Evolutionary conservation across 1,139 yeast species (phyloP), one percentile per base, ranked within the genome.

Genomic region (Geotrichum reessii): DNA sequence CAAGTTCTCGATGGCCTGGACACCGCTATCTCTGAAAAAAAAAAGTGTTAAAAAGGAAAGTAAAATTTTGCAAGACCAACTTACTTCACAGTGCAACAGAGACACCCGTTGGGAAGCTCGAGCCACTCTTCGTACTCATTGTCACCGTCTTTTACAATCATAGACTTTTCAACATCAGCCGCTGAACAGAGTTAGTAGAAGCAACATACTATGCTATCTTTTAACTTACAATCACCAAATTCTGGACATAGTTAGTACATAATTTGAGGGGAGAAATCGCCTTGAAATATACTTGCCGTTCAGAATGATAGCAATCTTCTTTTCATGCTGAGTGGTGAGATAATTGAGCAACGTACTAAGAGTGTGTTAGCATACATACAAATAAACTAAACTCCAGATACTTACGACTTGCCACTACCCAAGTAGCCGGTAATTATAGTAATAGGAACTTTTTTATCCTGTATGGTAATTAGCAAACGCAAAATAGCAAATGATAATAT

Each of bases 31-130:
- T 50, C 56, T 53, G 46, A 4, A 19, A 7, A 2, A n/a, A 24
- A 3, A 33, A 33, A 37, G 21, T 1, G 50, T 52, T 52, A 52
- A 49, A 53, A 46, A 27, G 21, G 19, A 14, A 9, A 19, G 17
- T 12, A 24, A 6, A 37, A 27, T 6, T 24, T n/a, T 25, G 19
- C 24, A 11, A 12, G 11, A 7, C 31, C 22, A 3, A 53, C 56
- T 33, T 47, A 53, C 70, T 90, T 91, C 25, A 95, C 96, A 0
- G 98, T 88, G 67, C 99, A 93, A 70, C 99, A 93, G 56, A 95
- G 78, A 72, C 99, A 93, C 0, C 99, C 99, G 70, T 93, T 93
- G 1, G 97, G 97, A 33, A 93, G 76, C 71, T 93, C 99, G 3
- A 93, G 77, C 99, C 99, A 95, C 70, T 93, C 98, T 67, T 91